Percentiles rank a stretch among this genome's conserved stretches.
Conservation (phyloP, 140 eudicot genomes). For the Bidens hawaiensis region DNA sequence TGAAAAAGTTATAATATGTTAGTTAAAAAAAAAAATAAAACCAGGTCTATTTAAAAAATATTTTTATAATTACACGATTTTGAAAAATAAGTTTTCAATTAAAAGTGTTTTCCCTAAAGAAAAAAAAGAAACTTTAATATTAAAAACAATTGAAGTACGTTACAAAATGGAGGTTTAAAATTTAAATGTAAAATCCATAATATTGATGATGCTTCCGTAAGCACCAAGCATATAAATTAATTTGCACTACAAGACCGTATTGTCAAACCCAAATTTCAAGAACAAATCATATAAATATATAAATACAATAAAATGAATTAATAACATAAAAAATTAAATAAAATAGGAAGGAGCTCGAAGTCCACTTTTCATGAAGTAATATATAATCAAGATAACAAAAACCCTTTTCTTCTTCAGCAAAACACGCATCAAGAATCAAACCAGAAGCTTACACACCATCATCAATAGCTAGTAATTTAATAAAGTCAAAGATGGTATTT, state of each 20-base stretch:
- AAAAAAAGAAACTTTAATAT: background rate
- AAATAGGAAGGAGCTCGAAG: slow-evolving; percentile 8
- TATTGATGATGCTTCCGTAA: slow-evolving; percentile 25
- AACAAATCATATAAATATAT: slow-evolving; percentile 4
- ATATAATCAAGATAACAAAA: slow-evolving; percentile 24
- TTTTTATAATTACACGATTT: too few species aligned
- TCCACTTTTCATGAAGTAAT: slow-evolving; percentile 40
- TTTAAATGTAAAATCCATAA: slow-evolving; percentile 4
- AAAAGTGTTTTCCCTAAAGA: too few species aligned
- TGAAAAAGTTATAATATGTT: too few species aligned
- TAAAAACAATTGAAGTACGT: background rate
- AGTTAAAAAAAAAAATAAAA: too few species aligned
- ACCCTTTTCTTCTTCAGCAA: slow-evolving; percentile 67
- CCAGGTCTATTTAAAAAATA: too few species aligned
- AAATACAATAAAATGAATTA: background rate
- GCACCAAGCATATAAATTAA: slow-evolving; percentile 26
- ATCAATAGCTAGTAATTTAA: background rate
- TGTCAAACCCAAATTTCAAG: slow-evolving; percentile 37
- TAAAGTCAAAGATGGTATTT: slow-evolving; percentile 34
- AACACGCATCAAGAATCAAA: slow-evolving; percentile 37
- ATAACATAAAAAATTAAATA: background rate
- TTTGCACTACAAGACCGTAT: slow-evolving; percentile 22
- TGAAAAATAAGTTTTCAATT: too few species aligned
- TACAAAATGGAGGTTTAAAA: background rate
- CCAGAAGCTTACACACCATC: slow-evolving; percentile 31